Percentiles rank a stretch among this genome's conserved stretches.
Conservation (phyloP, 2,329 filamentous ascomycete genomes). For the Aspergillus sergii region DNA sequence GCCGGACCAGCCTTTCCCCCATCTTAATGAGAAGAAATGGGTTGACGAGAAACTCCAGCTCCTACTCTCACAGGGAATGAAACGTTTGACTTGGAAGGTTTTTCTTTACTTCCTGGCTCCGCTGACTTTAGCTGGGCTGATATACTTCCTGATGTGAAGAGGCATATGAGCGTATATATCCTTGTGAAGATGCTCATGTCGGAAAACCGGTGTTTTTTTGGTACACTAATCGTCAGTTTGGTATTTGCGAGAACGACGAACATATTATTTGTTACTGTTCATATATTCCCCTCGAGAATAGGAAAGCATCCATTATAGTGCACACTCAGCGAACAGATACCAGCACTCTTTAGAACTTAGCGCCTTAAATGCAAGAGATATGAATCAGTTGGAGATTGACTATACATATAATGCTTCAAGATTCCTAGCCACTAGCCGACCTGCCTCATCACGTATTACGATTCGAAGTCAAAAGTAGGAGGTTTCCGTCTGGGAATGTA, state of each 20-base stretch:
- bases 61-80: background rate
- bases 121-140: background rate
- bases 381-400: no score
- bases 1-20: conserved; percentile 16
- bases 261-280: background rate
- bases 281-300: background rate
- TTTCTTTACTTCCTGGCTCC: background rate
- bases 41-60: background rate
- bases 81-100: background rate
- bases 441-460: background rate
- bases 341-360: no score
- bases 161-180: no score
- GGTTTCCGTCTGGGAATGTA: background rate
- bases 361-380: no score
- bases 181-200: no score
- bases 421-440: no score
- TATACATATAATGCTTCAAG: no score
- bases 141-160: background rate
- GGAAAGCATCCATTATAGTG: background rate
- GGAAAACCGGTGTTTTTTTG: no score
- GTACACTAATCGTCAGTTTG: no score
- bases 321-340: background rate
- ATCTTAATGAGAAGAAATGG: conserved; percentile 10
- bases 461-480: background rate
- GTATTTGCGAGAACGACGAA: no score